These are phyloP conservation scores for Phascolomyces articulosus DNA, from an alignment of 371 early-diverging fungal genomes.

Conservation along the genomic window DNA sequence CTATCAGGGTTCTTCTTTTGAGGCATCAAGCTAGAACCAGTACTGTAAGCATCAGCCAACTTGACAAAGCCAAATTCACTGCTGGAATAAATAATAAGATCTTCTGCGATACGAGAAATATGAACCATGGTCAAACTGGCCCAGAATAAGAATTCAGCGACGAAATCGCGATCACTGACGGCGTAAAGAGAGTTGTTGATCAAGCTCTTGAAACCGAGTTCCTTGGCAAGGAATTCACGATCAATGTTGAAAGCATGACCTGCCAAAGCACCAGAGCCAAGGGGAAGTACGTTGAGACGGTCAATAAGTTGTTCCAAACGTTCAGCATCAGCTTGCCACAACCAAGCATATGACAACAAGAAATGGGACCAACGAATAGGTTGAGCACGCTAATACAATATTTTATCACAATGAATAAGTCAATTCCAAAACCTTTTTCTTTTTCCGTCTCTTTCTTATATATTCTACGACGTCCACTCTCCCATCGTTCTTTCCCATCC, in stretches of 20 bases:
- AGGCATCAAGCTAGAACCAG: conserved; percentile 98
- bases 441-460: not conserved
- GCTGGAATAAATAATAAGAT: conserved; percentile 91
- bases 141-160: conserved; percentile 96
- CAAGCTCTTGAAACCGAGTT: conserved; percentile 85
- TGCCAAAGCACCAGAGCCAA: conserved; percentile 95
- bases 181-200: conserved; percentile 90
- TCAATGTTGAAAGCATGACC: conserved; percentile 98
- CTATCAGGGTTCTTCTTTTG: conserved; percentile 99
- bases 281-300: conserved; percentile 83
- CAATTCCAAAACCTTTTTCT: not conserved
- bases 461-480: too few species aligned
- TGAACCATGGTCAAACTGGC: conserved; percentile 88
- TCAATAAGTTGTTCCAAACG: conserved; percentile 80
- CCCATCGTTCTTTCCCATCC: too few species aligned
- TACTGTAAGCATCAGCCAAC: conserved; percentile 94
- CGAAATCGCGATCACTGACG: conserved; percentile 95
- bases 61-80: conserved; percentile 93
- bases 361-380: conserved; percentile 97
- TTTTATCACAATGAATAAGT: conserved; percentile 3
- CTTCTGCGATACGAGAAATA: conserved; percentile 91
- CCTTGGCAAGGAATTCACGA: conserved; percentile 83
- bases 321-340: conserved; percentile 86
- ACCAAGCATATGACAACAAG: conserved; percentile 86
- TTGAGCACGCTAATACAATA: conserved; percentile 77